Evolutionary conservation across 768 basidiomycete species (phyloP), one percentile per base, ranked within the genome.

Genomic region (Suillus ampliporus): DNA sequence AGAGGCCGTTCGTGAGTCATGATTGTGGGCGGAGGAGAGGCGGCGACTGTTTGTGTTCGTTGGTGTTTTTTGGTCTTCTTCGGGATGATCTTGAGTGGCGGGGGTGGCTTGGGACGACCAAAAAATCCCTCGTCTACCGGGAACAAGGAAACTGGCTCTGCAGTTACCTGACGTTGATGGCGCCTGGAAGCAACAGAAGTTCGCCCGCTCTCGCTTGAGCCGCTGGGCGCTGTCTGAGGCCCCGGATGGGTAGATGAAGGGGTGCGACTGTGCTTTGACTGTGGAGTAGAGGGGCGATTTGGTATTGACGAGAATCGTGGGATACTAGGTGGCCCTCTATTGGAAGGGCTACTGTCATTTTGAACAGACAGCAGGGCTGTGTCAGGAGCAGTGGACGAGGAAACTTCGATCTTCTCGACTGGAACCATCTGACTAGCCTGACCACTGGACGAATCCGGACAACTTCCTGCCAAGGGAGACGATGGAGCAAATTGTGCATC

Each of bases 51-150:
- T 23, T 15, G 10, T 43, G 56, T 63, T 37, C 63, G 68, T 31
- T 58, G 47, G 15, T 71, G 70, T 15, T 51, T 62, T 46, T 41
- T 47, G 9, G 2, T 44, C 37, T 56, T 56, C 37, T 56, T 56
- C 23, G 53, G 53, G 13, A 56, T 38, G 44, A 64, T 21, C 31
- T 64, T 64, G 0, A 69, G 62, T 3, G 72, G 67, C 2, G 58
- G 60, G 34, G 69, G 64, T 21, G 68, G 60, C 35, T 67, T 70
- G 31, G 71, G 63, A 5, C 63, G 70, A 14, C 71, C 66, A 50
- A 76, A 63, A 37, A 38, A 73, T 0, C 67, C 28, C 37, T 73
- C 73, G 19, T 62, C 5, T 13, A 63, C 23, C n/a, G 61, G 58
- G 60, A 72, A 71, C 7, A 60, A 11, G n/a, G 70, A 60, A 13